Conservation (phyloP, 2,329 filamentous ascomycete genomes). For the Neofusicoccum parvum region DNA sequence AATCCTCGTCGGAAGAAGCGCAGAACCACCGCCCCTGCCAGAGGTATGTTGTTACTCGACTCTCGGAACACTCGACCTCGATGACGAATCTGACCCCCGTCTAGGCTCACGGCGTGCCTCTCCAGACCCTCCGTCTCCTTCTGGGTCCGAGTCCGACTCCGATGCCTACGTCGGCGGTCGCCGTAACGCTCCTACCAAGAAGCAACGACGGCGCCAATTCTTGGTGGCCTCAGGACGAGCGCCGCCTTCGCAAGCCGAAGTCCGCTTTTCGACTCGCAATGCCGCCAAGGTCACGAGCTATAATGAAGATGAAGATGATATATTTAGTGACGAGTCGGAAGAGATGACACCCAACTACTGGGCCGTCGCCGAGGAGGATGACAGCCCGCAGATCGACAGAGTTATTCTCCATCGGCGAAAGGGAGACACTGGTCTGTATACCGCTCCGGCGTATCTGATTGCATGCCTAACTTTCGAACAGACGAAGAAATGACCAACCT, state of each 20-base stretch:
- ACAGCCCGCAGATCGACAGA: slow-evolving; percentile 83
- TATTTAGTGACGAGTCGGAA: slow-evolving; percentile 61
- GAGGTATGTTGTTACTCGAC: slow-evolving; percentile 62
- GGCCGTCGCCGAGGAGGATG: slow-evolving; percentile 70
- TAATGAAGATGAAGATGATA: slow-evolving; percentile 66
- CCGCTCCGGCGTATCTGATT: not conserved
- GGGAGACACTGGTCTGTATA: slow-evolving; percentile 56
- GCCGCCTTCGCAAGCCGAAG: slow-evolving; percentile 70
- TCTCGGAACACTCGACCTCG: not conserved
- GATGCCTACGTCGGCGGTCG: slow-evolving; percentile 74
- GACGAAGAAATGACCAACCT: slow-evolving; percentile 42
- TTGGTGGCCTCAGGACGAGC: slow-evolving; percentile 63
- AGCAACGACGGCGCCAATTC: slow-evolving; percentile 71
- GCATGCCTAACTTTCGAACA: slow-evolving; percentile 28
- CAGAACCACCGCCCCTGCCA: slow-evolving; percentile 65
- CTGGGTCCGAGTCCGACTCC: slow-evolving; percentile 67
- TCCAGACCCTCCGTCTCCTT: slow-evolving; percentile 56
- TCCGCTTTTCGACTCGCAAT: slow-evolving; percentile 87
- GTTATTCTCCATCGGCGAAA: slow-evolving; percentile 84
- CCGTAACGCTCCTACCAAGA: slow-evolving; percentile 68
- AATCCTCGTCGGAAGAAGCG: slow-evolving; percentile 65
- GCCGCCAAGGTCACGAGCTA: slow-evolving; percentile 74
- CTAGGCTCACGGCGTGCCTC: slow-evolving; percentile 54
- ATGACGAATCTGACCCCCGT: slow-evolving; percentile 54
- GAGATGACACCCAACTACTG: slow-evolving; percentile 70